These are phyloP conservation scores for Aspergillus proliferans DNA, from an alignment of 2,329 filamentous ascomycete genomes.

Conservation along the genomic window DNA sequence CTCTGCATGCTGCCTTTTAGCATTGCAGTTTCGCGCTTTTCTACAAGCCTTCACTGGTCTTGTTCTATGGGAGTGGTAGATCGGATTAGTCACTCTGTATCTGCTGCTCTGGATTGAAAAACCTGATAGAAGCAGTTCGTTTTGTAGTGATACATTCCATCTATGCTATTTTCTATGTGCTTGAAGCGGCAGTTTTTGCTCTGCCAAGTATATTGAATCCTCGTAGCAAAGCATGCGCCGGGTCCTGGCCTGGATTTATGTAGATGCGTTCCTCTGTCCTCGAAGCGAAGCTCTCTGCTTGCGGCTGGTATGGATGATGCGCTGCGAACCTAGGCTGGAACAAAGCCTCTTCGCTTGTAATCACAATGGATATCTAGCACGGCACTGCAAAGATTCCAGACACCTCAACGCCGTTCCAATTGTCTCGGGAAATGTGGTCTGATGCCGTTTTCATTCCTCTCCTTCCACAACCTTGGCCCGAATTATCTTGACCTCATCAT, in stretches of 20 bases:
- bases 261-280: background rate
- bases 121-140: conserved; percentile 75
- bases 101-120: conserved; percentile 70
- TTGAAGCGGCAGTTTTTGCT: background rate
- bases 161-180: conserved; percentile 11
- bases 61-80: conserved; percentile 56
- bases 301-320: background rate
- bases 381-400: background rate
- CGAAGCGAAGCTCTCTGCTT: background rate
- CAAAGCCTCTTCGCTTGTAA: background rate
- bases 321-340: background rate
- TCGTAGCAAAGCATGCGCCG: background rate
- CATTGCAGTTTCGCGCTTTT: conserved; percentile 24
- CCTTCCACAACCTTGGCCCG: conserved; percentile 64
- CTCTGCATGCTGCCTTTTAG: conserved; percentile 26
- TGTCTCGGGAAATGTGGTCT: background rate
- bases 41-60: conserved; percentile 33
- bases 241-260: background rate
- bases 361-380: background rate
- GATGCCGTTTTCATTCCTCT: conserved; percentile 27
- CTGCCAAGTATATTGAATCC: conserved; percentile 3
- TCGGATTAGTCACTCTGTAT: conserved; percentile 65
- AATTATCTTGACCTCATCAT: conserved; percentile 75
- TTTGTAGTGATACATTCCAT: conserved; percentile 61
- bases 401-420: background rate